Conservation (phyloP, 129 eudicot genomes). For the Apium graveolens region DNA sequence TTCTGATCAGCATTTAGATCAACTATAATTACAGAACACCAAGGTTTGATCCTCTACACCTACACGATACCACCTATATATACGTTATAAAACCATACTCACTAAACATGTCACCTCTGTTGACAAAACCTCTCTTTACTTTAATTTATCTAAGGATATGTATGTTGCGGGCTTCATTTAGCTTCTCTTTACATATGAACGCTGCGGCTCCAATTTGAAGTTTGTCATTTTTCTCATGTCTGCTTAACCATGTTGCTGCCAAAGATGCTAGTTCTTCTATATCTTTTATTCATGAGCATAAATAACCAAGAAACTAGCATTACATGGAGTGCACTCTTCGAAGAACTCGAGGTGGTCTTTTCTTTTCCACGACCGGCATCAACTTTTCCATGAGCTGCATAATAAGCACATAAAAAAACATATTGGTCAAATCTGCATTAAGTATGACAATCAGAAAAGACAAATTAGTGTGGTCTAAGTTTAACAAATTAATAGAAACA, state of each 20-base stretch:
- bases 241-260: not conserved
- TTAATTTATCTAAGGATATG: not conserved
- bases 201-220: not conserved
- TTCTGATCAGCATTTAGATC: not conserved
- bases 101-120: not conserved
- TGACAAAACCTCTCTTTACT: not conserved
- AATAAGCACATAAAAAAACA: not conserved
- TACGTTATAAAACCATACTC: not conserved
- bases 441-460: not conserved
- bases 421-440: not conserved
- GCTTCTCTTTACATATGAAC: not conserved
- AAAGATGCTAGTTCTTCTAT: slow-evolving; percentile 4
- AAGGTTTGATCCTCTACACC: not conserved
- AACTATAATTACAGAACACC: not conserved
- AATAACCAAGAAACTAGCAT: slow-evolving; percentile 12
- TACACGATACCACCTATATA: not conserved
- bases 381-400: slow-evolving; percentile 67
- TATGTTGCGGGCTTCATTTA: not conserved
- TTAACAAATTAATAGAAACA: too few species aligned
- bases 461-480: not conserved
- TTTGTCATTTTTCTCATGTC: not conserved
- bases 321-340: slow-evolving; percentile 48
- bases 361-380: slow-evolving; percentile 58
- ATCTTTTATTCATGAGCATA: slow-evolving; percentile 14
- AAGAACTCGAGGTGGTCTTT: slow-evolving; percentile 51